These are phyloP conservation scores for Umbelopsis sp. DNA, from an alignment of 371 early-diverging fungal genomes.

Conservation along the genomic window DNA sequence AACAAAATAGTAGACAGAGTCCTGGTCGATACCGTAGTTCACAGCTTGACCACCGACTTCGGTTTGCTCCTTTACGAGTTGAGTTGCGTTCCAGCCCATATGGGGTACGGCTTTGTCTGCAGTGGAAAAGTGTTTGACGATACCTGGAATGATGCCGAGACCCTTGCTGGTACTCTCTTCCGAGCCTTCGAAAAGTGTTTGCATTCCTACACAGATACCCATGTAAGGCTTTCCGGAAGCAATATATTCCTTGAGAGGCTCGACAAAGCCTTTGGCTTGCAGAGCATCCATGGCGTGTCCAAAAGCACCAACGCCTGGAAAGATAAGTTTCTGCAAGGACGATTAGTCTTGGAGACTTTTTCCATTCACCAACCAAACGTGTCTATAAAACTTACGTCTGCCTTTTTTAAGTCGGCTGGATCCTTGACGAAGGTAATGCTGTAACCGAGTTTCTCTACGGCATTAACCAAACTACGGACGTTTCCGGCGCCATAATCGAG, in stretches of 20 bases:
- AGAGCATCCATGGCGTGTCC: constrained; percentile 89
- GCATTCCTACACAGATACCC: constrained; percentile 99
- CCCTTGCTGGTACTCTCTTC: constrained; percentile 87
- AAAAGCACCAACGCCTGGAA: constrained; percentile 98
- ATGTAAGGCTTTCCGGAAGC: constrained; percentile 87
- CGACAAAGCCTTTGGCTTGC: constrained; percentile 72
- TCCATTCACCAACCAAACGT: not conserved
- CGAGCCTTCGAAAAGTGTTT: constrained; percentile 90
- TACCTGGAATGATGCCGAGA: constrained; percentile 83
- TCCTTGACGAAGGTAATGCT: constrained; percentile 77
- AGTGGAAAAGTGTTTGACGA: constrained; percentile 69
- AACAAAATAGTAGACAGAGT: constrained; percentile 90
- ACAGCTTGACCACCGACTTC: constrained; percentile 33
- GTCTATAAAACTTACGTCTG: constrained; percentile 68
- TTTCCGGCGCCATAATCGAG: constrained; percentile 99
- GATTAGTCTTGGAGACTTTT: not conserved
- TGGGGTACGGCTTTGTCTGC: constrained; percentile 89
- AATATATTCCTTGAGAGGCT: constrained; percentile 84
- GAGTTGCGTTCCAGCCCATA: constrained; percentile 95
- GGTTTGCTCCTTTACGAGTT: constrained; percentile 40
- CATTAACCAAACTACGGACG: constrained; percentile 94
- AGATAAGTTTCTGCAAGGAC: constrained; percentile 83
- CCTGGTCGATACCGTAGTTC: constrained; percentile 48
- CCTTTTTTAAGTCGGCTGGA: constrained; percentile 81
- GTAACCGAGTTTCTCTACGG: constrained; percentile 86